Evolutionary conservation across 1,139 yeast species (phyloP).

Genomic region (Schizosaccharomyces versatilis): DNA sequence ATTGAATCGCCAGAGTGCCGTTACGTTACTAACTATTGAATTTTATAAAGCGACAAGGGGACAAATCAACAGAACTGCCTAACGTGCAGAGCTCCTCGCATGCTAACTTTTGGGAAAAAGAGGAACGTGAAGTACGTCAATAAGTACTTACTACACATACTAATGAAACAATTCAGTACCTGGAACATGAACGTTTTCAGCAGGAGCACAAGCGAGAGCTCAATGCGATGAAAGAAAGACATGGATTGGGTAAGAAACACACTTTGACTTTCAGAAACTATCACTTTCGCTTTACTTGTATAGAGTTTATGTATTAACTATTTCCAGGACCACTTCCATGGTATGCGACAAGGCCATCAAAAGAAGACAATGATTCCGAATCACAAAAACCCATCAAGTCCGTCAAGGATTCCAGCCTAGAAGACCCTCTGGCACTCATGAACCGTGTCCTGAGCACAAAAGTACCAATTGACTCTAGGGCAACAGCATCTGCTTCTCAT

Average conservation of each 20-base stretch:
- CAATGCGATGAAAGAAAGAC: not conserved
- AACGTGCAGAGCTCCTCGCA: not conserved
- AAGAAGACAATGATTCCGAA: not conserved
- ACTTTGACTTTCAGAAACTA: not conserved
- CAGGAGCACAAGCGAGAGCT: not conserved
- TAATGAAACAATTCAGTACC: not conserved
- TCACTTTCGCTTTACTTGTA: not conserved
- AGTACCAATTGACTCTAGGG: no score
- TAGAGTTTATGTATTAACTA: not conserved
- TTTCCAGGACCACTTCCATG: not conserved
- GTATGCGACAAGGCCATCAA: not conserved
- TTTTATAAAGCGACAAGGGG: not conserved
- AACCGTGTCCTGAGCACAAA: no score
- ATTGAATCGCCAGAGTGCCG: not conserved
- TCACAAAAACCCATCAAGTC: not conserved
- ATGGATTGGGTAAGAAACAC: not conserved
- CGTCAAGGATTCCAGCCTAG: not conserved
- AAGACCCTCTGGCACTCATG: not conserved
- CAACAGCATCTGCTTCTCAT: no score
- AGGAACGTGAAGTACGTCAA: not conserved
- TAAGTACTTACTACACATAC: not conserved
- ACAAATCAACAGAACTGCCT: not conserved
- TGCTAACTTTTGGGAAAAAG: constrained; percentile 1
- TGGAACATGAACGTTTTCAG: not conserved
- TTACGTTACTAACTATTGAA: not conserved